Percentiles rank a stretch among this genome's conserved stretches.
Evolutionary conservation across 2,329 filamentous ascomycete genomes (phyloP).

Genomic region (Graphium sp.): DNA sequence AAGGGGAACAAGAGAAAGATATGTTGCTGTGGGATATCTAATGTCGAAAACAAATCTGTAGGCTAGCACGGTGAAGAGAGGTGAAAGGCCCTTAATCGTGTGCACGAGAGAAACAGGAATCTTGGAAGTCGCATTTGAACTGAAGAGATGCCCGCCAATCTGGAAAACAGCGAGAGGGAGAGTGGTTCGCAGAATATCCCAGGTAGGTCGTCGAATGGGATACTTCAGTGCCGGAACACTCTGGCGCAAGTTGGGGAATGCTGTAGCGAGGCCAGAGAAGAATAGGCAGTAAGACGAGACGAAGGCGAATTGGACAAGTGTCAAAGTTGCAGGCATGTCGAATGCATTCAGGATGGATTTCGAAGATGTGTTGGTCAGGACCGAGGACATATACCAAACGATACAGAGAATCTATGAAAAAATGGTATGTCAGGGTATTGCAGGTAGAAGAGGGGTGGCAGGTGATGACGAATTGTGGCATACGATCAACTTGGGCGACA

Average conservation of each 20-base stretch:
- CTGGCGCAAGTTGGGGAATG: constrained; percentile 54
- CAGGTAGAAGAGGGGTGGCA: background rate
- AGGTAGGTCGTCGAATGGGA: constrained; percentile 65
- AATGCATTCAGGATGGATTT: constrained; percentile 92
- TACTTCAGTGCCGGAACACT: constrained; percentile 66
- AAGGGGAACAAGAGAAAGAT: constrained; percentile 75
- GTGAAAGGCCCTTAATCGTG: constrained; percentile 94
- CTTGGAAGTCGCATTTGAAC: constrained; percentile 81
- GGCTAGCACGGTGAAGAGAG: constrained; percentile 84
- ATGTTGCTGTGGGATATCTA: constrained; percentile 72
- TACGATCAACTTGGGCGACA: constrained; percentile 82
- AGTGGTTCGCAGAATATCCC: constrained; percentile 70
- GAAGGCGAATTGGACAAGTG: constrained; percentile 83
- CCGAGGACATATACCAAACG: constrained; percentile 89
- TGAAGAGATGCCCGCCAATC: constrained; percentile 82
- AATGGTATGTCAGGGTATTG: background rate
- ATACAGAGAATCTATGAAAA: constrained; percentile 61
- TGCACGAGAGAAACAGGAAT: constrained; percentile 96
- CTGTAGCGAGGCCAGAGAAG: constrained; percentile 56
- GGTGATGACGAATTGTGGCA: constrained; percentile 5
- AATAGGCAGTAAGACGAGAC: constrained; percentile 78
- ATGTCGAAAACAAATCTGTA: constrained; percentile 85
- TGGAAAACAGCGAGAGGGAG: constrained; percentile 88
- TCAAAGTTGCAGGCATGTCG: constrained; percentile 79
- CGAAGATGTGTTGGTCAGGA: constrained; percentile 91